These are phyloP conservation scores for Aeschynomene evenia DNA, from an alignment of 306 rosid species.

Conservation along the genomic window DNA sequence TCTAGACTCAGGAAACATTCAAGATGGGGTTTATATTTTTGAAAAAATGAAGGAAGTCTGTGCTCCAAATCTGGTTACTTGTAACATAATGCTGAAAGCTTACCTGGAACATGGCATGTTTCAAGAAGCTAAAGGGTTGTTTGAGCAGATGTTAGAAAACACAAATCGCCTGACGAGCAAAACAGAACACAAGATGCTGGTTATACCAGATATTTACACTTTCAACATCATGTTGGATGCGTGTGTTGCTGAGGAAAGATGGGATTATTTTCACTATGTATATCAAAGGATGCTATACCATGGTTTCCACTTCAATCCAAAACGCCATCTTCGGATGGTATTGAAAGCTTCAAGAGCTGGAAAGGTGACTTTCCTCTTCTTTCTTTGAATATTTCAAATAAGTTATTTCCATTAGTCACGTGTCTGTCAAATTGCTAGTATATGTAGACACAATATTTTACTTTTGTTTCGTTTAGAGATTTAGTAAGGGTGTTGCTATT, in stretches of 20 bases:
- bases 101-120: conserved; percentile 72
- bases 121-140: conserved; percentile 66
- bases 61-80: conserved; percentile 86
- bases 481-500: too few species aligned
- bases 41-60: conserved; percentile 72
- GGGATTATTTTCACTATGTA: conserved; percentile 68
- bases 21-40: conserved; percentile 69
- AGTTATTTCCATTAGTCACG: too few species aligned
- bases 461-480: neutral
- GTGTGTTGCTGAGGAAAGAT: conserved; percentile 55
- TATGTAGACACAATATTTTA: neutral
- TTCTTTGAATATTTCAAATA: conserved; percentile 6
- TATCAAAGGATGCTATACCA: conserved; percentile 64
- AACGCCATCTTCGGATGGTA: conserved; percentile 87
- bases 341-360: conserved; percentile 73
- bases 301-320: conserved; percentile 76
- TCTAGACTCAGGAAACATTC: conserved; percentile 59
- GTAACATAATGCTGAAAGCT: conserved; percentile 79
- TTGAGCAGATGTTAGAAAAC: conserved; percentile 61
- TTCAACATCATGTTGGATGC: conserved; percentile 82
- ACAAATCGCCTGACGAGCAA: conserved; percentile 35
- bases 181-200: conserved; percentile 51
- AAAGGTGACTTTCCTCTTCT: conserved; percentile 52
- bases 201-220: conserved; percentile 75
- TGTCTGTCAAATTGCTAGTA: too few species aligned